Conservation (phyloP, 2,329 filamentous ascomycete species). For the Thelonectria discophora region DNA sequence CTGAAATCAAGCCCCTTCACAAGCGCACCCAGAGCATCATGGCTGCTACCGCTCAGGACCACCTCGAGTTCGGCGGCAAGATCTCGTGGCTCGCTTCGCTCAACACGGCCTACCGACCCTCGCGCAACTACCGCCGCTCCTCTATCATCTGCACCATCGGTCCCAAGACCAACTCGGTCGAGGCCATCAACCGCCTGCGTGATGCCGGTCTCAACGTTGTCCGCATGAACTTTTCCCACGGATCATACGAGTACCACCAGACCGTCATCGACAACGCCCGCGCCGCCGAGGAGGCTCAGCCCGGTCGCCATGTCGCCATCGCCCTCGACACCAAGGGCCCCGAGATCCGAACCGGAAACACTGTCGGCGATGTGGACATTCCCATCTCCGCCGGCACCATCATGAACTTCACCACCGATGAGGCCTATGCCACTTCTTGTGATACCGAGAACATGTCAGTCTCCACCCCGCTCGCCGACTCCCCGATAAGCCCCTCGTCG, state of each 20-base stretch:
- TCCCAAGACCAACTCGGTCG: constrained; percentile 97
- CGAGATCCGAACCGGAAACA: constrained; percentile 70
- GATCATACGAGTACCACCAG: constrained; percentile 91
- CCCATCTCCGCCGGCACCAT: constrained; percentile 84
- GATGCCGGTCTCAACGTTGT: constrained; percentile 94
- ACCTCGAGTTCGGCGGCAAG: constrained; percentile 79
- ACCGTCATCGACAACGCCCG: constrained; percentile 97
- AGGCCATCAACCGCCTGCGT: constrained; percentile 96
- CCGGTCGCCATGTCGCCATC: constrained; percentile 91
- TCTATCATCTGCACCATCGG: constrained; percentile 99
- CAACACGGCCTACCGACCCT: constrained; percentile 87
- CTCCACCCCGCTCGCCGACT: background rate
- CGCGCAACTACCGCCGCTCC: constrained; percentile 91
- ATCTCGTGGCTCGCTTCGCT: constrained; percentile 75
- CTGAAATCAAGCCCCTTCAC: constrained; percentile 42
- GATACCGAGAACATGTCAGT: constrained; percentile 93
- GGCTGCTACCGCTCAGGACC: constrained; percentile 79
- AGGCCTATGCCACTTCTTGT: constrained; percentile 84
- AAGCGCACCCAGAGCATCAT: constrained; percentile 54
- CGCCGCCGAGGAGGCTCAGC: constrained; percentile 79
- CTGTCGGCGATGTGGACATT: constrained; percentile 86
- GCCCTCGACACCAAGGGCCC: constrained; percentile 80
- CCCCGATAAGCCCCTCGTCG: constrained; percentile 8
- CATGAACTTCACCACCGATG: constrained; percentile 97
- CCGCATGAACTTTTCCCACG: constrained; percentile 97